A percentile compares a stretch with the other conserved stretches of the same genome.
Conservation (phyloP, 2,329 filamentous ascomycete species). For the Fusarium brachygibbosum region DNA sequence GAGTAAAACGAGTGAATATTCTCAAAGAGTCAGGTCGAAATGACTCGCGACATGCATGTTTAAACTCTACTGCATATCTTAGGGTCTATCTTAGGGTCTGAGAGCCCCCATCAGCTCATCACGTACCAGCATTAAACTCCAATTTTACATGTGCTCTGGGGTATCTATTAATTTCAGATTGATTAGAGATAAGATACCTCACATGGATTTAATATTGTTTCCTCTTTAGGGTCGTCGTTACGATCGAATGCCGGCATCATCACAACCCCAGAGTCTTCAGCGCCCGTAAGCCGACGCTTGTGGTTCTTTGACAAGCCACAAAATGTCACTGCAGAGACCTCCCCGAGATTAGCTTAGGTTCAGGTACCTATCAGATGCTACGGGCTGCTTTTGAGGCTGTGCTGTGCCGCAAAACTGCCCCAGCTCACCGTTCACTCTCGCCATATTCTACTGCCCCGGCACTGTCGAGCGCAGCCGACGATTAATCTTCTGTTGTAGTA, state of each 20-base stretch:
- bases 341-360: background rate
- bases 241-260: background rate
- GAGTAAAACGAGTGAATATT: background rate
- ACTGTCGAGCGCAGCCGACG: no score
- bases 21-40: background rate
- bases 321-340: background rate
- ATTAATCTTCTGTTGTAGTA: no score
- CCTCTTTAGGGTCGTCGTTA: background rate
- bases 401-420: background rate
- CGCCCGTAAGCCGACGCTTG: background rate
- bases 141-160: background rate
- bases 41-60: constrained; percentile 14
- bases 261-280: background rate
- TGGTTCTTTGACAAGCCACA: background rate
- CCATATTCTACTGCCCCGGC: no score
- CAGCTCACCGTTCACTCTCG: background rate
- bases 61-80: constrained; percentile 2
- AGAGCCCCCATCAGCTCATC: background rate
- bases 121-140: background rate
- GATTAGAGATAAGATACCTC: background rate
- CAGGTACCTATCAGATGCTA: background rate
- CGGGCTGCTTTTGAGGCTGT: background rate
- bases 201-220: background rate
- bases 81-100: no score
- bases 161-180: background rate